Percentiles rank a stretch among this genome's conserved stretches.
These are phyloP conservation scores for Phytophthora sp. DNA, from an alignment of 352 stramenopile species.

Conservation along the genomic window DNA sequence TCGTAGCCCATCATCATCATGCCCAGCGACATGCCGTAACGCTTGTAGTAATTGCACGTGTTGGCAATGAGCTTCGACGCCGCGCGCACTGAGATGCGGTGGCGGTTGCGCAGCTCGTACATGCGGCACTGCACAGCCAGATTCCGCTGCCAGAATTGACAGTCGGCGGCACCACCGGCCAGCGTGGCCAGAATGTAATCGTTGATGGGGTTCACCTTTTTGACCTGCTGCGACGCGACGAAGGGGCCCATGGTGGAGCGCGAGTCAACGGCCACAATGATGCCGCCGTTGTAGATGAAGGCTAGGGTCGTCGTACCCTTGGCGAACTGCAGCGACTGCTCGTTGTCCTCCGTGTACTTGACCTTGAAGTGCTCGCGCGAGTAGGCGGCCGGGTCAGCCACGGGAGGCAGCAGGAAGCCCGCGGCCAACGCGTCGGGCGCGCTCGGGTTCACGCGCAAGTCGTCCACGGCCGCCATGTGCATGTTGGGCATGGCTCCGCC, in stretches of 20 bases:
- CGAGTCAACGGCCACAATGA: conserved; percentile 99
- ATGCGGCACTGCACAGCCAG: conserved; percentile 95
- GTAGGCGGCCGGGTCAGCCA: conserved; percentile 94
- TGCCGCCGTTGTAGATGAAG: conserved; percentile 99
- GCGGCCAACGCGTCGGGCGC: conserved; percentile 42
- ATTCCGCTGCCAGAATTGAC: conserved; percentile 99
- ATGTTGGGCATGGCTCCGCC: conserved; percentile 82
- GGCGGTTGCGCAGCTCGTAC: conserved; percentile 99
- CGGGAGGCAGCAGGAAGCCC: conserved; percentile 77
- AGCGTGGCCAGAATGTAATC: conserved; percentile 99
- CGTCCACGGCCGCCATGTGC: conserved; percentile 43
- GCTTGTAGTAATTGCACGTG: conserved; percentile 97
- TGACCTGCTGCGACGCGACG: conserved; percentile 98
- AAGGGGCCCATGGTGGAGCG: conserved; percentile 99
- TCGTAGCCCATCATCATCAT: conserved; percentile 99
- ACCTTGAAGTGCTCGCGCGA: conserved; percentile 97
- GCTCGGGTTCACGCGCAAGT: conserved; percentile 38
- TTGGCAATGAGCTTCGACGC: conserved; percentile 99
- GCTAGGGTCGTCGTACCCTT: conserved; percentile 99
- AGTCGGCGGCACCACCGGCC: conserved; percentile 98
- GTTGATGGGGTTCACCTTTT: conserved; percentile 99
- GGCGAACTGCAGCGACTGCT: conserved; percentile 96
- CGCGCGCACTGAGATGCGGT: conserved; percentile 98
- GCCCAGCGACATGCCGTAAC: conserved; percentile 95
- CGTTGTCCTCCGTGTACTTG: conserved; percentile 96